Evolutionary conservation across 2,329 filamentous ascomycete genomes (phyloP).

Genomic region (Colletotrichum caudatum): DNA sequence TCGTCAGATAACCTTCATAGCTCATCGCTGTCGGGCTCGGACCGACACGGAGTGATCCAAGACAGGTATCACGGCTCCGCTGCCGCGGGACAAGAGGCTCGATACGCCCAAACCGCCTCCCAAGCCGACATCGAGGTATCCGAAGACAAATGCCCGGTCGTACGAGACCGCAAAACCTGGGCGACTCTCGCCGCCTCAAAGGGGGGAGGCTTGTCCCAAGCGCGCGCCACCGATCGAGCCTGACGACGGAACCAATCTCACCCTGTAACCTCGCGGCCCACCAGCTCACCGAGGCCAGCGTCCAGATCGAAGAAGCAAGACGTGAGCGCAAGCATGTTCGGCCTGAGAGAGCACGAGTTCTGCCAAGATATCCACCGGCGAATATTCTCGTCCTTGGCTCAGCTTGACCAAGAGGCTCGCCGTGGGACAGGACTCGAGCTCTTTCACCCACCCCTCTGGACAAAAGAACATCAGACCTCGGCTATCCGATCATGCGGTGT

Average conservation of each 20-base stretch:
- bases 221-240: not conserved
- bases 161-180: not conserved
- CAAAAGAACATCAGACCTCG: conserved; percentile 13
- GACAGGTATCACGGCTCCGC: not conserved
- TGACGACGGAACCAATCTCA: conserved; percentile 1
- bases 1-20: not conserved
- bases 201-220: not conserved
- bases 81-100: conserved; percentile 14
- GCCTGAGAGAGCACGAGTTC: not conserved
- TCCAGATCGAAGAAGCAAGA: not conserved
- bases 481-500: conserved; percentile 30
- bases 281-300: not conserved
- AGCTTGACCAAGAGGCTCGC: not conserved
- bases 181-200: not conserved
- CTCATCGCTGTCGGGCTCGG: not conserved
- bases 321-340: not conserved
- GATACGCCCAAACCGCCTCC: not conserved
- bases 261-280: conserved; percentile 9
- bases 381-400: not conserved
- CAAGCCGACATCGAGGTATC: not conserved
- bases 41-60: conserved; percentile 3
- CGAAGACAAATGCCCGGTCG: not conserved
- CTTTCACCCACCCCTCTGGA: conserved; percentile 4
- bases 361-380: not conserved
- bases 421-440: conserved; percentile 18